phyloP scores from a whole-genome alignment of 108 stramenopile genomes.

The Parietichytrium sp. region DNA sequence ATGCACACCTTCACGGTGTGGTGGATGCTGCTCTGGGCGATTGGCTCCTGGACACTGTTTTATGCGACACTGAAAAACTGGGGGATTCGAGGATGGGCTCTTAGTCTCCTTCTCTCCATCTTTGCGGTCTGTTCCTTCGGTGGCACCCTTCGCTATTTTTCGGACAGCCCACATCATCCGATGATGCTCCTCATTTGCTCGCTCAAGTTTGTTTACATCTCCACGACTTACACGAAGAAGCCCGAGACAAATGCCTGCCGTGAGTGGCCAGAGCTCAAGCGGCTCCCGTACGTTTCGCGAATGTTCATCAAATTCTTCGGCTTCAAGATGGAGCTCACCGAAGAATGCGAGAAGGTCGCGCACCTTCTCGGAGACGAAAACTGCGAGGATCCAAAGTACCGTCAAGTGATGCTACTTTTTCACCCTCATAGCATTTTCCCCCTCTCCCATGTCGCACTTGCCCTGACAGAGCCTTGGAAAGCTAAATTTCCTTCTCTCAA shows the following conservation, averaged over 20 bases:
- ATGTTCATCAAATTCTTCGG: neutral
- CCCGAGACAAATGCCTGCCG: slow-evolving; percentile 23
- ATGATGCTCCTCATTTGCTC: slow-evolving; percentile 27
- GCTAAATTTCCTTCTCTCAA: neutral
- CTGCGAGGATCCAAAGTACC: neutral
- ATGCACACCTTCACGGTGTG: slow-evolving; percentile 10
- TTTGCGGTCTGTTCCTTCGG: neutral
- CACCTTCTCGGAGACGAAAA: slow-evolving; percentile 12
- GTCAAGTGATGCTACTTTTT: neutral
- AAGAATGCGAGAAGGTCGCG: neutral
- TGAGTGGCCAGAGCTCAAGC: neutral
- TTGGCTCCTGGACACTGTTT: neutral
- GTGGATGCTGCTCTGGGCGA: slow-evolving; percentile 26
- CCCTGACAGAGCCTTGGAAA: neutral
- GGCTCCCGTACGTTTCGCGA: neutral
- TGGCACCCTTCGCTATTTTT: neutral
- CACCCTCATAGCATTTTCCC: slow-evolving; percentile 32
- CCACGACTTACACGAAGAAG: slow-evolving; percentile 9
- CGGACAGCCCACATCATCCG: neutral
- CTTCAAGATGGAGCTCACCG: neutral
- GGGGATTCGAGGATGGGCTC: slow-evolving; percentile 2
- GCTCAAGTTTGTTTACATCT: slow-evolving; percentile 15
- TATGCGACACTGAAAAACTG: slow-evolving; percentile 6
- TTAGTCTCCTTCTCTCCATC: neutral
- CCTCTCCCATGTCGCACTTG: neutral